Evolutionary conservation across 345 rosid genomes (phyloP), one percentile per base, ranked within the genome.

Genomic region (Rhizophora apiculata): DNA sequence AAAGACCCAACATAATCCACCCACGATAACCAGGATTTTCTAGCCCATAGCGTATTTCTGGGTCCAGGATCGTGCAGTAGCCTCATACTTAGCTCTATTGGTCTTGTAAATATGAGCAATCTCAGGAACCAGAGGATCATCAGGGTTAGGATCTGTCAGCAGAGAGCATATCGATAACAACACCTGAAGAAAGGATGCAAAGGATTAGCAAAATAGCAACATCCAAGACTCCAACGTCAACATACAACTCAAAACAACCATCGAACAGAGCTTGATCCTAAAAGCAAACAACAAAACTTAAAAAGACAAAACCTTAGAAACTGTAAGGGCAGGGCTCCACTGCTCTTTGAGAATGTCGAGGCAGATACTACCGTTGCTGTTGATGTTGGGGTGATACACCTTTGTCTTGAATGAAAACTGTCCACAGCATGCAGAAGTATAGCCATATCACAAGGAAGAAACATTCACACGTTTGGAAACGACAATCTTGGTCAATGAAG

Each of bases 21-120:
- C 19, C 22, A 54, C 15, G 20, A n/a, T 16, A 21, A 22, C 32
- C 57, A 16, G 20, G 57, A 5, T 24, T 32, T 6, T 22, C 55
- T 67, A 54, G 34, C 72, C 63, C 83, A 80, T 80, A 64, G 83
- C 83, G 43, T 72, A 76, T 60, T 76, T 80, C 70, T 72, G 70
- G 19, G 83, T 80, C 78, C 78, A 80, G 59, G 72, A 39, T 7
- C 78, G 71, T 22, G 78, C 80, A 7, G 67, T 76, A 15, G 78
- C 15, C 51, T 80, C 78, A 32, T 80, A 80, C 75, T 66, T 72
- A 29, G 59, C 70, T 62, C 69, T 72, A 39, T 80, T 77, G 13
- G 56, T 76, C 62, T 69, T 80, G 72, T 80, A 80, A 10, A 70
- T 48, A 0, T 76, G 67, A 30, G 80, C 83, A 64, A 80, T 80